phyloP scores from a whole-genome alignment of 2,329 filamentous ascomycete genomes.

The Penicillium paneum region DNA sequence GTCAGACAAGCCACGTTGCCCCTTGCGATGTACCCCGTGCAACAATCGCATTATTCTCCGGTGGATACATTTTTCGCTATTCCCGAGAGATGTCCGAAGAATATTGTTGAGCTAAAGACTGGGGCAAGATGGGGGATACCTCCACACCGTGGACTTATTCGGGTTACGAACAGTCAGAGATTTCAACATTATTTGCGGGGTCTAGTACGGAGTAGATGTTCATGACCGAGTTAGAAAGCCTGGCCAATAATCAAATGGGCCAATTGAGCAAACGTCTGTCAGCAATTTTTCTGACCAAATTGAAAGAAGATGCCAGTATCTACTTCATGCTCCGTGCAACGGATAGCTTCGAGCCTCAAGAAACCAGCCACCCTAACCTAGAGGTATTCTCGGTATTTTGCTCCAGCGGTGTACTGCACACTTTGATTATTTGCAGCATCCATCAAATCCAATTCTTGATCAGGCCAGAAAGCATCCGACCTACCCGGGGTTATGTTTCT shows the following conservation, averaged over 20 bases:
- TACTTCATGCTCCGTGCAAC: too few species aligned
- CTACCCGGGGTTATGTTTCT: neutral
- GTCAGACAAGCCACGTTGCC: neutral
- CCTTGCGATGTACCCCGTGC: neutral
- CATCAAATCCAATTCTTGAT: neutral
- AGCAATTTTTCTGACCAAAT: neutral
- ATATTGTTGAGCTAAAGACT: neutral
- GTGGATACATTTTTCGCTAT: neutral
- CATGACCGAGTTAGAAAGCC: neutral
- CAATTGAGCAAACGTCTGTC: neutral
- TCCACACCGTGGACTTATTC: neutral
- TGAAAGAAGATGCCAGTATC: neutral
- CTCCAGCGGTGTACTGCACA: neutral
- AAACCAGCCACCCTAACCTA: neutral
- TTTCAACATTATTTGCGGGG: neutral
- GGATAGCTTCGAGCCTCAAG: neutral
- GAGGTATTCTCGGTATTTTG: neutral
- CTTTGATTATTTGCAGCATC: neutral
- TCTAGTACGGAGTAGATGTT: neutral
- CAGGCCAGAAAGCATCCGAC: neutral
- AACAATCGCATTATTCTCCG: neutral
- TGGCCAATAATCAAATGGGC: neutral
- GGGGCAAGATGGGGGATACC: neutral
- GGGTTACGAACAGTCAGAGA: constrained; percentile 1
- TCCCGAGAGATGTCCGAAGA: neutral